Percentiles rank a stretch among this genome's conserved stretches.
Evolutionary conservation across 208 protist species (phyloP).

Genomic region (Leishmania arabica): DNA sequence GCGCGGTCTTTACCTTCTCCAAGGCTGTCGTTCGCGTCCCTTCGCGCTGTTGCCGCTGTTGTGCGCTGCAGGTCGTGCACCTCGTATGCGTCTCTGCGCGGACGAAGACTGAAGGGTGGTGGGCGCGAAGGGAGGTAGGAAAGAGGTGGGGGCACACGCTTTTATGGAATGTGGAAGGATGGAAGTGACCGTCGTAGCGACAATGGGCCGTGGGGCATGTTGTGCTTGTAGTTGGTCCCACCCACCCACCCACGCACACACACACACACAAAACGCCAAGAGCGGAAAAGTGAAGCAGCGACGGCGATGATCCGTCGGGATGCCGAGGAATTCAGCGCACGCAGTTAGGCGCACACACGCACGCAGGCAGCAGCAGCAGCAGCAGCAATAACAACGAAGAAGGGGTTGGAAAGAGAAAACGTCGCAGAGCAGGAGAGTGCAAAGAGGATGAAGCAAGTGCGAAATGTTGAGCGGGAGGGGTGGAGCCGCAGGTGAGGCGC

Average conservation of each 20-base stretch:
- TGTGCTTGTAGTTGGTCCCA: background rate
- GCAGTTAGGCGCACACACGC: background rate
- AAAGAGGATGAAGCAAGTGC: background rate
- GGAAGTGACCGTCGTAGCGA: background rate
- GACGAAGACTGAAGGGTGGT: background rate
- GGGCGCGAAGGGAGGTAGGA: background rate
- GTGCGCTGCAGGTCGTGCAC: background rate
- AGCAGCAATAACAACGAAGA: background rate
- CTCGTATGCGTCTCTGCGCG: constrained; percentile 2
- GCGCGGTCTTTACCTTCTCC: background rate
- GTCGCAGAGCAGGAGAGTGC: background rate
- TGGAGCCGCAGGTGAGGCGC: background rate
- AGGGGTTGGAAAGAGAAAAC: background rate
- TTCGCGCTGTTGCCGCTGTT: background rate
- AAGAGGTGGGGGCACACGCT: background rate
- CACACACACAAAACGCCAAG: background rate
- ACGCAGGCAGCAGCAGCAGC: background rate
- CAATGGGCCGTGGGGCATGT: background rate
- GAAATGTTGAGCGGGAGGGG: background rate
- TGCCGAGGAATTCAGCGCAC: background rate
- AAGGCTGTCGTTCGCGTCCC: background rate
- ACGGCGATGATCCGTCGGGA: background rate
- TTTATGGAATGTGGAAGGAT: background rate
- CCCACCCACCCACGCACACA: background rate
- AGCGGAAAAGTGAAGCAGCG: background rate